phyloP scores from a whole-genome alignment of 2,329 filamentous ascomycete genomes.

The Sporothrix globosa region DNA sequence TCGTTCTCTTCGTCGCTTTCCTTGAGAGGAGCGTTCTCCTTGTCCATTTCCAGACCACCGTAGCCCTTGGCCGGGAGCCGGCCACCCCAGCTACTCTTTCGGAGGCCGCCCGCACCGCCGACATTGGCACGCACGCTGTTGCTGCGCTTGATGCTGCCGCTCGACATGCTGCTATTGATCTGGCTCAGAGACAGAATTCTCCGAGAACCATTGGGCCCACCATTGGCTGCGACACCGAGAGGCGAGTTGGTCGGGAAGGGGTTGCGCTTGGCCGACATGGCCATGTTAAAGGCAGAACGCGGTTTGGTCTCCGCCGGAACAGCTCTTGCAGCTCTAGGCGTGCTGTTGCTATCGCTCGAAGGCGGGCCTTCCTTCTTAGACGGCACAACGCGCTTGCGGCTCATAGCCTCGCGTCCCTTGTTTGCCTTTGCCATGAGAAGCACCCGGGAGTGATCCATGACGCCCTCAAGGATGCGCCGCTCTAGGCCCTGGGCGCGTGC shows the following conservation, averaged over 20 bases:
- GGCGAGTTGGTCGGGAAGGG: conserved; percentile 52
- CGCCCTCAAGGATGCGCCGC: conserved; percentile 88
- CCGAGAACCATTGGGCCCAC: conserved; percentile 58
- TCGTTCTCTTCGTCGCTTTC: conserved; percentile 65
- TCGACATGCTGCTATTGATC: conserved; percentile 74
- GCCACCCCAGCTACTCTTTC: conserved; percentile 73
- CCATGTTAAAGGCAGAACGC: conserved; percentile 54
- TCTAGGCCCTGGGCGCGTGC: conserved; percentile 84
- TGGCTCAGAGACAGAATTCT: conserved; percentile 90
- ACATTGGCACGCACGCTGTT: conserved; percentile 72
- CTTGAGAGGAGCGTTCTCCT: conserved; percentile 49
- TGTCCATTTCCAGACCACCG: conserved; percentile 56
- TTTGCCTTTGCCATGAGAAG: conserved; percentile 75
- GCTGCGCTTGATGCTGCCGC: conserved; percentile 70
- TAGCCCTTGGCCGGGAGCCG: conserved; percentile 51
- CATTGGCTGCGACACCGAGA: conserved; percentile 19
- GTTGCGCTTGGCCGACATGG: conserved; percentile 57
- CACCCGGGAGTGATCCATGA: conserved; percentile 93
- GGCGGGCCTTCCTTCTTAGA: conserved; percentile 47
- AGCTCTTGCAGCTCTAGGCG: not conserved
- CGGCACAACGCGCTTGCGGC: conserved; percentile 56
- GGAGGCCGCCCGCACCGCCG: conserved; percentile 50
- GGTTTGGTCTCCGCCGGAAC: conserved; percentile 37
- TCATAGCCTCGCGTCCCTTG: conserved; percentile 60
- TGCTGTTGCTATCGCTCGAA: not conserved